These are phyloP conservation scores for Haberlea rhodopensis DNA, from an alignment of 257 asterid genomes.

Conservation along the genomic window DNA sequence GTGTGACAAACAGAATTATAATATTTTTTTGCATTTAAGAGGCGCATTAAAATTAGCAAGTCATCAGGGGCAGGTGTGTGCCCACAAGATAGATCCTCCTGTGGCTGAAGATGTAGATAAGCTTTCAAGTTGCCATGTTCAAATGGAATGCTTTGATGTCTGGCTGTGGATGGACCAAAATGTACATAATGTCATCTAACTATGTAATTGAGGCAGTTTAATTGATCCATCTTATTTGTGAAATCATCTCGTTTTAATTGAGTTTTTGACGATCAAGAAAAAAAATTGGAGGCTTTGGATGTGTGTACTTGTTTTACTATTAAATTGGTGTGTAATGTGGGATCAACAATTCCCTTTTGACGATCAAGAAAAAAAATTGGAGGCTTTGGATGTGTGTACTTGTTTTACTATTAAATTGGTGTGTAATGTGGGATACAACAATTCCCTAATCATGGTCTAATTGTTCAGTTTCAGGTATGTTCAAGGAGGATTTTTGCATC, in stretches of 20 bases:
- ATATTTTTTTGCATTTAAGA: too few relatives aligned
- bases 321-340: slow-evolving; percentile 3
- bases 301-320: slow-evolving; percentile 10
- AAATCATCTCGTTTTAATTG: slow-evolving; percentile 1
- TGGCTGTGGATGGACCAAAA: slow-evolving; percentile 2
- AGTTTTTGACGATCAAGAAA: slow-evolving; percentile 3
- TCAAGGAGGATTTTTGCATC: slow-evolving; percentile 51
- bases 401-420: slow-evolving; percentile 7
- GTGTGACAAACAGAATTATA: neutral
- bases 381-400: slow-evolving; percentile 14
- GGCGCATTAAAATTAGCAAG: neutral
- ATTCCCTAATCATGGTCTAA: slow-evolving; percentile 24
- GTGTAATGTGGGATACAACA: neutral
- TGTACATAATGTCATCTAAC: neutral
- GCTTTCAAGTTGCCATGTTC: neutral
- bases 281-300: slow-evolving; percentile 8
- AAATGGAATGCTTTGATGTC: slow-evolving; percentile 3
- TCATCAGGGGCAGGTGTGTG: neutral
- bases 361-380: neutral
- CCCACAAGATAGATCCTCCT: neutral
- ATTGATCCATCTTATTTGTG: slow-evolving; percentile 9
- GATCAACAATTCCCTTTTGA: slow-evolving; percentile 18
- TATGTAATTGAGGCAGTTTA: neutral
- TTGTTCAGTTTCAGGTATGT: slow-evolving; percentile 46
- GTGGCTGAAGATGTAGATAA: slow-evolving; percentile 1